These are phyloP conservation scores for Peniophora sp. DNA, from an alignment of 1,284 basidiomycete species.

Conservation along the genomic window DNA sequence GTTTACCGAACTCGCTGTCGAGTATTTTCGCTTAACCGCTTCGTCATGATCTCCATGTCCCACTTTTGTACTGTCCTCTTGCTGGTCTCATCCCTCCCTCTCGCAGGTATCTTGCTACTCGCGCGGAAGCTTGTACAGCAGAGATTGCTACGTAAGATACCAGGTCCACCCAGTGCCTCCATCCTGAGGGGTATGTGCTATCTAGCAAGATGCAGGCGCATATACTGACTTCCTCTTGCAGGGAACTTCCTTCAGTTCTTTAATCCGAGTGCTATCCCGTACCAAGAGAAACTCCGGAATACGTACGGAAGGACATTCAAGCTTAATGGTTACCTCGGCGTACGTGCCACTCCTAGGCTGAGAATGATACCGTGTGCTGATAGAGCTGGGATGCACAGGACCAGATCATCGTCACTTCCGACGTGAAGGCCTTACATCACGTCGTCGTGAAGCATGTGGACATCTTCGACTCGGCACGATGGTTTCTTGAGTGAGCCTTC, in stretches of 20 bases:
- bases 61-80: too few species aligned
- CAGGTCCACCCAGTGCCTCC: background rate
- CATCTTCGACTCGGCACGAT: background rate
- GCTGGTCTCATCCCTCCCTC: too few species aligned
- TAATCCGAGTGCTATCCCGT: background rate
- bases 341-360: background rate
- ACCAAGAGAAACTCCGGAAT: background rate
- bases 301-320: background rate
- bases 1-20: too few species aligned
- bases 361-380: too few species aligned
- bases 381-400: background rate
- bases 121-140: background rate
- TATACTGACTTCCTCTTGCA: background rate
- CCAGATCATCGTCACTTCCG: background rate
- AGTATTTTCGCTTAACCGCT: too few species aligned
- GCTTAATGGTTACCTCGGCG: background rate
- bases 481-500: background rate
- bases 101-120: too few species aligned
- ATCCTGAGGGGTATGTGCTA: background rate
- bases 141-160: background rate
- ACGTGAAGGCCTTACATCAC: background rate
- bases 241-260: background rate
- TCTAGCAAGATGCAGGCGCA: background rate
- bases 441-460: background rate
- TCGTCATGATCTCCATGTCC: too few species aligned